These are phyloP conservation scores for Marasmius tenuissimus DNA, from an alignment of 1,284 basidiomycete species.

Conservation along the genomic window DNA sequence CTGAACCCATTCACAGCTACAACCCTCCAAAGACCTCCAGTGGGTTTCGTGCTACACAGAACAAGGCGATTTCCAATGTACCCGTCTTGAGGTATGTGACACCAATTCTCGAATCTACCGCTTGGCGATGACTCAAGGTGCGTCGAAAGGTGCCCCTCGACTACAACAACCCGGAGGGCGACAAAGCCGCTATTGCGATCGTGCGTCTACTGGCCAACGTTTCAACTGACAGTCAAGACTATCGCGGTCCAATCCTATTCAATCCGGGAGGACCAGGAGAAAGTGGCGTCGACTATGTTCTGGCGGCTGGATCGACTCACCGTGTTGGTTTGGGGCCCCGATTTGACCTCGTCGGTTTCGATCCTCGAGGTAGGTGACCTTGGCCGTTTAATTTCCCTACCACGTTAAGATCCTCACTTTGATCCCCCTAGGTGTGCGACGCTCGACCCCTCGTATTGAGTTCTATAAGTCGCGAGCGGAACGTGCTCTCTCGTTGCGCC, in stretches of 20 bases:
- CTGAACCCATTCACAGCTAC: neutral
- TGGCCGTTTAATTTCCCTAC: neutral
- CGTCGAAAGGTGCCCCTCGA: neutral
- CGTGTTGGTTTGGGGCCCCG: conserved; percentile 38
- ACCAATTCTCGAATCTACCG: too few species aligned
- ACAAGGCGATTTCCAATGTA: conserved; percentile 6
- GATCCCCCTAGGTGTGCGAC: conserved; percentile 8
- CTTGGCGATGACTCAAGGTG: neutral
- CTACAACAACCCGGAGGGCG: conserved; percentile 23
- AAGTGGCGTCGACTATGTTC: conserved; percentile 28
- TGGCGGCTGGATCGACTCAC: conserved; percentile 25
- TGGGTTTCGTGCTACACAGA: conserved; percentile 11
- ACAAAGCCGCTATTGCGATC: conserved; percentile 36
- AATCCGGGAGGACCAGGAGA: conserved; percentile 55
- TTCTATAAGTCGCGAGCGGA: conserved; percentile 5
- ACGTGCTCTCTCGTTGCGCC: conserved; percentile 2
- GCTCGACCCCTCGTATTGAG: neutral
- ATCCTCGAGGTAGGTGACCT: conserved; percentile 35
- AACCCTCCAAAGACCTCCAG: conserved; percentile 5
- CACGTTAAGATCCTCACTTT: neutral
- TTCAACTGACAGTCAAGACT: conserved; percentile 24
- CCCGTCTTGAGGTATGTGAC: conserved; percentile 11
- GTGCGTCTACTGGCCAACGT: conserved; percentile 27
- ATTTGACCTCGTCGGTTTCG: conserved; percentile 52
- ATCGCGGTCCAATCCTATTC: conserved; percentile 46